phyloP scores from a whole-genome alignment of 2,329 filamentous ascomycete genomes.

The Coleophoma crateriformis region DNA sequence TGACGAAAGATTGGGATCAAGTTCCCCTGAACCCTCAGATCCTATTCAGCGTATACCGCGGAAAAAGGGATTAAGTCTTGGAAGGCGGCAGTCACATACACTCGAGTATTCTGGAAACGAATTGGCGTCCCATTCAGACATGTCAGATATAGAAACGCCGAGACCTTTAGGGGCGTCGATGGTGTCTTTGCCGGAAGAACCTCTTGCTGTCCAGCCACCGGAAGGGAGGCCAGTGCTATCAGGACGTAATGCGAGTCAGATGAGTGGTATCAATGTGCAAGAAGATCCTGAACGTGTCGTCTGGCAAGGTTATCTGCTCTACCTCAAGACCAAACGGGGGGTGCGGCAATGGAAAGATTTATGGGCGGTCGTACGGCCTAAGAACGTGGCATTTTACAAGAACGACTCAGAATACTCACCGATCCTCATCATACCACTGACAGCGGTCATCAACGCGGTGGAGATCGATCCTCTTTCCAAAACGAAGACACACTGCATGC shows the following conservation, averaged over 20 bases:
- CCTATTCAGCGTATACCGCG: constrained; percentile 11
- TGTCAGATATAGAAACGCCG: constrained; percentile 63
- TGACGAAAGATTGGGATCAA: constrained; percentile 32
- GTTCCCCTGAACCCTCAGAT: constrained; percentile 55
- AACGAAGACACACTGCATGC: constrained; percentile 81
- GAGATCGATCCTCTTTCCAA: constrained; percentile 85
- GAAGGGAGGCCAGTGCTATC: constrained; percentile 28
- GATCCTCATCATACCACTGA: constrained; percentile 72
- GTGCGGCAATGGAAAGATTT: constrained; percentile 91
- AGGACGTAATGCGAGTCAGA: constrained; percentile 55
- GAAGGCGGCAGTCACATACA: constrained; percentile 53
- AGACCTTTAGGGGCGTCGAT: constrained; percentile 26
- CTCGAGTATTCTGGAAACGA: constrained; percentile 63
- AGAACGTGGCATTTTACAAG: constrained; percentile 86
- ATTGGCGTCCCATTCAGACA: constrained; percentile 77
- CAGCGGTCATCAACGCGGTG: constrained; percentile 79
- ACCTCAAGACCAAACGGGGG: constrained; percentile 75
- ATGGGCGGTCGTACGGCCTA: constrained; percentile 85
- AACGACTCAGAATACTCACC: constrained; percentile 87
- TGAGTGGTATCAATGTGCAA: constrained; percentile 48
- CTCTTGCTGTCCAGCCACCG: constrained; percentile 24
- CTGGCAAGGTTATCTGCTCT: constrained; percentile 86
- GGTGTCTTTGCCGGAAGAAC: constrained; percentile 23
- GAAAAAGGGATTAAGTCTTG: constrained; percentile 16
- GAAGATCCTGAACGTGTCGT: constrained; percentile 82